Conservation (phyloP, 129 eudicot genomes). For the Flaveria brownii region DNA sequence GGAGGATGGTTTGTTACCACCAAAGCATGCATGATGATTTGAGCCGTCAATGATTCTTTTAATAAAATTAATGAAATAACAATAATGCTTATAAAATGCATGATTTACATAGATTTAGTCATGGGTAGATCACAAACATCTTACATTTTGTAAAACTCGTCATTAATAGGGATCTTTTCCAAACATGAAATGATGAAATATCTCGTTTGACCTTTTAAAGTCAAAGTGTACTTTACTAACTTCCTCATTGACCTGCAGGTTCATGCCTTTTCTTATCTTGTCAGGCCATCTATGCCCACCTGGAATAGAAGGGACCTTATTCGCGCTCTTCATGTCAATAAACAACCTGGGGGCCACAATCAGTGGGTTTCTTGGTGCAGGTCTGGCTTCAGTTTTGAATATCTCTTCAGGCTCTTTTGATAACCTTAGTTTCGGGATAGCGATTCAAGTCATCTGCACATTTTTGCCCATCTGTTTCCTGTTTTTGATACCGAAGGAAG, state of each 20-base stretch:
- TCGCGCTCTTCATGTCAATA: conserved; percentile 96
- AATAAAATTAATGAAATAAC: not conserved
- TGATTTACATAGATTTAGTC: not conserved
- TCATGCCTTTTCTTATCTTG: conserved; percentile 93
- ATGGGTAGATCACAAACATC: not conserved
- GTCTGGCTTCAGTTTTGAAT: conserved; percentile 75
- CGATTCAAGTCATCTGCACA: conserved; percentile 71
- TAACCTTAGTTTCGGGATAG: conserved; percentile 67
- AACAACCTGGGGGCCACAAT: conserved; percentile 85
- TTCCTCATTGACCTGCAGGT: conserved; percentile 50
- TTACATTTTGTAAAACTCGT: not conserved
- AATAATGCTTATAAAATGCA: not conserved
- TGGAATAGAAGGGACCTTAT: conserved; percentile 95
- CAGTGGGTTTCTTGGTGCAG: conserved; percentile 86
- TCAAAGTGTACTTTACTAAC: not conserved
- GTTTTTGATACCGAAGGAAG: conserved; percentile 92
- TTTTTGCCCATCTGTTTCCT: conserved; percentile 69
- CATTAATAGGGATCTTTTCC: not conserved
- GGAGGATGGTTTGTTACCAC: not conserved
- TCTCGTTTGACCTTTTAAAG: conserved; percentile 9
- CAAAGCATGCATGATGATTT: not conserved
- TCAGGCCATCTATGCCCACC: conserved; percentile 99
- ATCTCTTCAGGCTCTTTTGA: conserved; percentile 86
- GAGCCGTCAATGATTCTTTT: not conserved
- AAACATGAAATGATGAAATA: not conserved